Evolutionary conservation across 2,329 filamentous ascomycete species (phyloP), one percentile per base, ranked within the genome.

Genomic region (Trichoderma afroharzianum): DNA sequence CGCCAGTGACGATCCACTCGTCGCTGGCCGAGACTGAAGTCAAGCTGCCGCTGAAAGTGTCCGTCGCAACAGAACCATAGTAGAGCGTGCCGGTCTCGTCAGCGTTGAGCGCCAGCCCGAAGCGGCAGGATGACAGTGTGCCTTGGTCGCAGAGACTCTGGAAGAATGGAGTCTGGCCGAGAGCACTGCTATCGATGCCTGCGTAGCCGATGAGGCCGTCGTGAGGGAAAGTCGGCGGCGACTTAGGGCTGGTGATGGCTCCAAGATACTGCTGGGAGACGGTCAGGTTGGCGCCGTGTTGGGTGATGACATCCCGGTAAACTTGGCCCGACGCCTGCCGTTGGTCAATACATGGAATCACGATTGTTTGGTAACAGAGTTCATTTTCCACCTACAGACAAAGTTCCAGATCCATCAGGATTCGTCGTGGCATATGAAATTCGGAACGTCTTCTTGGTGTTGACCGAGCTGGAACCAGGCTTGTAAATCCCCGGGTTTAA

Each of bases 121-220:
- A 74, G 43, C 75, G 75, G 69, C 75, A 76, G 6, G 72, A 63
- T 53, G 73, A 71, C 26, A 76, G 68, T 14, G 68, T 15, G 4
- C 69, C 39, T 24, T 72, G 53, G 58, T 72, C 67, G 71, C 75
- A 76, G 61, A 76, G 72, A 59, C 64, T 72, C 57, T 70, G 36
- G 58, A 76, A 61, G 55, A 75, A 76, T 9, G 75, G 71, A 0
- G 71, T 57, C 14, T 59, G 30, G 11, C 28, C 28, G 24, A 74
- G 73, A 8, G 72, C 57, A 24, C 63, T 71, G 43, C 68, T 50
- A 24, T 55, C 26, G 26, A 32, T 14, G 57, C 71, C 72, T 33
- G 68, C 74, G 66, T 72, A 76, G 24, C 74, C 74, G 57, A 75
- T 74, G 43, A 75, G 69, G 43, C 74, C 74, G 24, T 76, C 74